Percentiles rank a stretch among this genome's conserved stretches.
phyloP scores from a whole-genome alignment of 768 basidiomycete genomes.

The Leccinum arenicola region DNA sequence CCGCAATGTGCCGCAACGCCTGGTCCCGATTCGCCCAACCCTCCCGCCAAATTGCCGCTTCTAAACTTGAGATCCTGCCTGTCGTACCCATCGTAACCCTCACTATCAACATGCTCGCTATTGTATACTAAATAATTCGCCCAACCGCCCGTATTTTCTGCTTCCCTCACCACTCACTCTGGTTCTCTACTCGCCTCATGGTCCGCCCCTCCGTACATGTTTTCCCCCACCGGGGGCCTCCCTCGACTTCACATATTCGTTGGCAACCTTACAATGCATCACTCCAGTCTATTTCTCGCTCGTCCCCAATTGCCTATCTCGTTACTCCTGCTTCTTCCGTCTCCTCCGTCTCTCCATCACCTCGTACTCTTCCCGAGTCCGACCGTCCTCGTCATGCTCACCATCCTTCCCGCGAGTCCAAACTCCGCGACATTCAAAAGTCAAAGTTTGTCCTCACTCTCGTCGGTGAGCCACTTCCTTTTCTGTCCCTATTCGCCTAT shows the following conservation, averaged over 20 bases:
- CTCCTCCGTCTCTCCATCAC: constrained; percentile 43
- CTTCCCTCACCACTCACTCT: constrained; percentile 1
- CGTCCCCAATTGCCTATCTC: constrained; percentile 41
- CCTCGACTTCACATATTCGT: constrained; percentile 61
- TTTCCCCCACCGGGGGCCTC: constrained; percentile 69
- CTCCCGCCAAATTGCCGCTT: constrained; percentile 16
- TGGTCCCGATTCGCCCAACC: constrained; percentile 26
- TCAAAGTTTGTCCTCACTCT: constrained; percentile 62
- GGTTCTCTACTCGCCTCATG: constrained; percentile 20
- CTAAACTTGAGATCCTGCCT: constrained; percentile 14
- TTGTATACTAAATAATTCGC: constrained; percentile 35
- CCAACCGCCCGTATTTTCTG: constrained; percentile 13
- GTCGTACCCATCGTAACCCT: constrained; percentile 16
- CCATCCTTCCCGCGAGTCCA: constrained; percentile 34
- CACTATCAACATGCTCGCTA: constrained; percentile 34
- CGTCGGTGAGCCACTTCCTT: constrained; percentile 54
- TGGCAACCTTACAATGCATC: constrained; percentile 77
- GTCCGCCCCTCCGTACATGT: constrained; percentile 42
- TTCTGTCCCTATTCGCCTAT: constrained; percentile 1
- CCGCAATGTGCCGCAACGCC: constrained; percentile 40
- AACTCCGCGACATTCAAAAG: constrained; percentile 50
- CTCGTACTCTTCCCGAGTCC: constrained; percentile 36
- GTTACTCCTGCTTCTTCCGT: constrained; percentile 59
- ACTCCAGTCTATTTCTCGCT: constrained; percentile 35
- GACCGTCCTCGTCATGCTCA: constrained; percentile 30